Conservation (phyloP, 805 yeast species). For the Metschnikowia borealis region DNA sequence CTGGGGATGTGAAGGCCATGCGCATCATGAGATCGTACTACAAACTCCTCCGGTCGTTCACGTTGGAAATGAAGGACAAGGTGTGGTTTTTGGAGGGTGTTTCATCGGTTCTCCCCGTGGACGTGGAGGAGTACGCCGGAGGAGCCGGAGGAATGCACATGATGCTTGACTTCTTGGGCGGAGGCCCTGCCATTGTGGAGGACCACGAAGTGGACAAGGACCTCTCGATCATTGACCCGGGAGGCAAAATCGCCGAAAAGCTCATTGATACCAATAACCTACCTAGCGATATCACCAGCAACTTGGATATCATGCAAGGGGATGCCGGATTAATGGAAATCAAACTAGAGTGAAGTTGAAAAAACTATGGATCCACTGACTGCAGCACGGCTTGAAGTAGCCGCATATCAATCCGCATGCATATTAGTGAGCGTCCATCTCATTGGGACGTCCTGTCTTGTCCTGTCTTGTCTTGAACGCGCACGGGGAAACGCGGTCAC, state of each 20-base stretch:
- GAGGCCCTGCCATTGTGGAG: conserved; percentile 45
- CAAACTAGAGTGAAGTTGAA: conserved; percentile 16
- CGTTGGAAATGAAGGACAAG: conserved; percentile 80
- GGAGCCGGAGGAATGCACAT: conserved; percentile 86
- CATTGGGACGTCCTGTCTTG: neutral
- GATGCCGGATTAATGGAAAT: conserved; percentile 40
- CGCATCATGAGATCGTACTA: conserved; percentile 88
- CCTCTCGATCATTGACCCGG: conserved; percentile 40
- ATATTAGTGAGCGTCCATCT: neutral
- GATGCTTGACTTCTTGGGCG: conserved; percentile 86
- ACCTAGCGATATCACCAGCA: conserved; percentile 53
- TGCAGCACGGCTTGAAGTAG: neutral
- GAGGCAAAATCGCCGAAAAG: conserved; percentile 42
- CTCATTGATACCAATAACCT: conserved; percentile 51
- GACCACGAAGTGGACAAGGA: conserved; percentile 38
- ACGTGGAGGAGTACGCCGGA: conserved; percentile 86
- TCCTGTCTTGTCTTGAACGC: neutral
- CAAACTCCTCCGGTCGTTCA: conserved; percentile 72
- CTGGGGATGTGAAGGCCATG: conserved; percentile 85
- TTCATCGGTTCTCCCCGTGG: conserved; percentile 81
- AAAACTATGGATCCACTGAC: too few species aligned
- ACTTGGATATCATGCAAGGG: conserved; percentile 49
- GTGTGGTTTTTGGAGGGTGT: conserved; percentile 91
- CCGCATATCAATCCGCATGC: neutral
- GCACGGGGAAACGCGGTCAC: conserved; percentile 2